Evolutionary conservation across 129 eudicot genomes (phyloP), one percentile per base, ranked within the genome.

Genomic region (Escallonia herrerae): DNA sequence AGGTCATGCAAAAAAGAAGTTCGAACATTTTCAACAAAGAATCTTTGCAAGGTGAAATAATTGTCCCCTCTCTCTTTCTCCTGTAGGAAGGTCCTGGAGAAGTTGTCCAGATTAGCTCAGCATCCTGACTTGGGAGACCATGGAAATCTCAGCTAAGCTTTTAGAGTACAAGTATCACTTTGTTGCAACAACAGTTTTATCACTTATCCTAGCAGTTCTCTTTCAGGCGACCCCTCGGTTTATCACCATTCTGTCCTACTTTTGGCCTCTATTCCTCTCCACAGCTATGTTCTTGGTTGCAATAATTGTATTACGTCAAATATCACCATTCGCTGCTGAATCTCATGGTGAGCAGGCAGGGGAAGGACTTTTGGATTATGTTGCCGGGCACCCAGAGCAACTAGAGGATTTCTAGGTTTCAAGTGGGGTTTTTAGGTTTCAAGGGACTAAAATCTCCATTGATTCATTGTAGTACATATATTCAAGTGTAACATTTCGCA

Each of bases 201-300:
- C 68, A n/a, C 40, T 70, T 5, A 14, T 47, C 46, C 3, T 77
- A 3, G 67, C 63, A 43, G 45, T 61, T 57, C 40, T 59, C 9
- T 33, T 51, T 10, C 47, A 58, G 7, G 13, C 58, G 4, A 56
- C 70, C 15, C 82, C 86, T 67, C 69, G 33, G 8, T 60, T 66
- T 8, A 15, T 54, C n/a, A 64, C 50, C 56, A 52, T 82, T 66
- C 44, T 82, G 66, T 47, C 72, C 15, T 70, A 74, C 62, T 82
- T 82, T 60, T 77, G 83, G 83, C 87, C 87, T 7, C 87, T 82
- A 14, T 66, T 82, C 45, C 71, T 78, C 56, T 82, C 87, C 60
- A 82, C 83, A 72, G 55, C 83, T 66, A 45, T 82, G 15, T 68
- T 77, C 56, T 40, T 77, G 52, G 75, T 64, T 44, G 58, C 73